Percentiles rank a stretch among this genome's conserved stretches.
Evolutionary conservation across 805 yeast species (phyloP).

Genomic region (Monosporozyma unispora): DNA sequence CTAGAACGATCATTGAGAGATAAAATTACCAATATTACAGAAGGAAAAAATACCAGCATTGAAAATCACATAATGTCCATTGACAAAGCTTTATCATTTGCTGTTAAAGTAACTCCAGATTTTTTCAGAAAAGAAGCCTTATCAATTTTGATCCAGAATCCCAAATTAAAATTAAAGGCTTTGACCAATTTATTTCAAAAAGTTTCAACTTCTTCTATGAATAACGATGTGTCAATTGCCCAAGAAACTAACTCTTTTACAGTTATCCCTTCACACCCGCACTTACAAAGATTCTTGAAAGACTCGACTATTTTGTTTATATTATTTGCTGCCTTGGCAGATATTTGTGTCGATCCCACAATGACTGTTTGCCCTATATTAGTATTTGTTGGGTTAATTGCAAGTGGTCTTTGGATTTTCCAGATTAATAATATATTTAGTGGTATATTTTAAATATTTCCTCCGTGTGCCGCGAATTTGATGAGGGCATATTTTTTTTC

Average conservation of each 20-base stretch:
- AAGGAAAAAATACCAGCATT: background rate
- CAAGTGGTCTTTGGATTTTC: background rate
- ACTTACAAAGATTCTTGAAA: background rate
- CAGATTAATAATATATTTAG: background rate
- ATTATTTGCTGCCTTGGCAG: background rate
- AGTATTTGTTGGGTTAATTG: background rate
- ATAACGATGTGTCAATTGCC: background rate
- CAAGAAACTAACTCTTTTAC: background rate
- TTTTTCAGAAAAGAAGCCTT: background rate
- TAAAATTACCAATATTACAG: background rate
- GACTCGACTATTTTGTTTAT: background rate
- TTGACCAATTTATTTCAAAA: background rate
- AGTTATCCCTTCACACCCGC: background rate
- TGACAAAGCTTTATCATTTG: background rate
- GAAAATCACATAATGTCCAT: background rate
- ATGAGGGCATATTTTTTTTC: no score
- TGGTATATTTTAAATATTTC: background rate
- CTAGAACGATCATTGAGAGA: background rate
- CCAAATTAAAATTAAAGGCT: background rate
- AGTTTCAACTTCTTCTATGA: background rate
- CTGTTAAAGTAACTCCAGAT: background rate
- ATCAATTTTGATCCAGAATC: background rate
- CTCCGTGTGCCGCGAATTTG: no score
- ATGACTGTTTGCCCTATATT: background rate
- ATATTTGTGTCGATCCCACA: background rate